Conservation (phyloP, 2,329 filamentous ascomycete genomes). For the Exophiala bonariae region DNA sequence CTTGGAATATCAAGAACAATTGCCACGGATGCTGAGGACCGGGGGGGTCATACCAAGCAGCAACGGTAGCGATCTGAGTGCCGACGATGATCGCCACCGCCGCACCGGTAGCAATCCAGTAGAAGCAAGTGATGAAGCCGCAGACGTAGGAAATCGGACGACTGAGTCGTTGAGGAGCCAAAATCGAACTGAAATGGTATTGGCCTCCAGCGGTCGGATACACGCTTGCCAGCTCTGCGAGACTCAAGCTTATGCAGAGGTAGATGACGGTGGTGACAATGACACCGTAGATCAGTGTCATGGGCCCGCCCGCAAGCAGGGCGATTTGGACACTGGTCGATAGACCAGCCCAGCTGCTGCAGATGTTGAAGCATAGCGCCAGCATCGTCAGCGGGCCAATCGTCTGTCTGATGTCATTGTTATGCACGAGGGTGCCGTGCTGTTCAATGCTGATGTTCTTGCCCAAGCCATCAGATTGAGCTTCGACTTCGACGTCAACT, state of each 20-base stretch:
- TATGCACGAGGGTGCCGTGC: not conserved
- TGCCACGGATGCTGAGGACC: slow-evolving; percentile 21
- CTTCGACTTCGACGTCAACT: too few relatives aligned
- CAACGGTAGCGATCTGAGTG: slow-evolving; percentile 22
- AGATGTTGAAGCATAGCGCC: slow-evolving; percentile 24
- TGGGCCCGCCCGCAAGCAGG: slow-evolving; percentile 23
- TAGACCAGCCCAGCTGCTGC: slow-evolving; percentile 28
- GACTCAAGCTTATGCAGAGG: slow-evolving; percentile 28
- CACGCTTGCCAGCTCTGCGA: slow-evolving; percentile 32
- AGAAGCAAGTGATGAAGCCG: slow-evolving; percentile 28
- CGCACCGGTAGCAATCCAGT: slow-evolving; percentile 27
- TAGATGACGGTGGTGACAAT: slow-evolving; percentile 30
- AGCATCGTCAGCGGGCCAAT: slow-evolving; percentile 2
- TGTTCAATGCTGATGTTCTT: too few relatives aligned
- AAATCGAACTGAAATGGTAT: slow-evolving; percentile 32
- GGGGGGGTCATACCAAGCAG: slow-evolving; percentile 10
- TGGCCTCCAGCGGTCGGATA: slow-evolving; percentile 33
- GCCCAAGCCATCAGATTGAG: too few relatives aligned
- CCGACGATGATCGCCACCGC: slow-evolving; percentile 24
- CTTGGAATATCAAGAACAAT: slow-evolving; percentile 24
- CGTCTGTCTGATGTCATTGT: not conserved
- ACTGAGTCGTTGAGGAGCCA: slow-evolving; percentile 25
- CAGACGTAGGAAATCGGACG: slow-evolving; percentile 26
- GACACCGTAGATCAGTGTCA: slow-evolving; percentile 33
- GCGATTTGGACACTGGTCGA: slow-evolving; percentile 21